These are phyloP conservation scores for Termitomyces sp. DNA, from an alignment of 768 basidiomycete species.

Conservation along the genomic window DNA sequence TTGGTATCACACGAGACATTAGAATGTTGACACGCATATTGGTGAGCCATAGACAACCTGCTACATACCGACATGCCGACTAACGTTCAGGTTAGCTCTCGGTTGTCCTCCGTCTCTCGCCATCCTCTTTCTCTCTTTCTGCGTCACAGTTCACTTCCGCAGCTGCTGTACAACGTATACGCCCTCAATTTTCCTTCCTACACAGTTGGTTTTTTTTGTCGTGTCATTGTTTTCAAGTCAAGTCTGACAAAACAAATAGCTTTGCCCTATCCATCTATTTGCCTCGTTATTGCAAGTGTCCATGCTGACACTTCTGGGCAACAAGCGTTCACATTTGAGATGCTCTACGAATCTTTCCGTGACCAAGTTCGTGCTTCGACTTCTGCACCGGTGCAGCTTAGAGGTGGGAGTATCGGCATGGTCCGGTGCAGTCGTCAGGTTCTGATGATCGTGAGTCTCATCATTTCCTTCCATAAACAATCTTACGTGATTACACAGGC, in stretches of 20 bases:
- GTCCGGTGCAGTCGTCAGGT: constrained; percentile 58
- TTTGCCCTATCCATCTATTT: constrained; percentile 72
- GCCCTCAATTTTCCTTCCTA: constrained; percentile 46
- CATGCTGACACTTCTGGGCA: constrained; percentile 77
- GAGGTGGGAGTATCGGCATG: constrained; percentile 75
- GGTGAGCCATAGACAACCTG: constrained; percentile 33
- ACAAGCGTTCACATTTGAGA: constrained; percentile 82
- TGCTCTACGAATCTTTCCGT: constrained; percentile 77
- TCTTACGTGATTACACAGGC: constrained; percentile 39
- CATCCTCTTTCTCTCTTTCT: constrained; percentile 49
- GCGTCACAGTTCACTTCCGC: constrained; percentile 35
- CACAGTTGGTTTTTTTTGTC: constrained; percentile 34
- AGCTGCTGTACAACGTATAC: constrained; percentile 47
- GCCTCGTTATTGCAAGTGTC: constrained; percentile 79
- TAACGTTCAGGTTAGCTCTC: constrained; percentile 29
- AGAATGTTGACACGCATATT: constrained; percentile 53
- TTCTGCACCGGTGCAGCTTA: constrained; percentile 69
- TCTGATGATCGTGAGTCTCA: constrained; percentile 51
- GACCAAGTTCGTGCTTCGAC: constrained; percentile 67
- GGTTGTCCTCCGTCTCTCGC: constrained; percentile 39
- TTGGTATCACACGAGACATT: constrained; percentile 54
- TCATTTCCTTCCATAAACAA: neutral
- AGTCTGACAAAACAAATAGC: constrained; percentile 31
- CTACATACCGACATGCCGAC: neutral
- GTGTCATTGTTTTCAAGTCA: neutral